These are phyloP conservation scores for Venturia carpophila DNA, from an alignment of 2,329 filamentous ascomycete species.

Conservation along the genomic window DNA sequence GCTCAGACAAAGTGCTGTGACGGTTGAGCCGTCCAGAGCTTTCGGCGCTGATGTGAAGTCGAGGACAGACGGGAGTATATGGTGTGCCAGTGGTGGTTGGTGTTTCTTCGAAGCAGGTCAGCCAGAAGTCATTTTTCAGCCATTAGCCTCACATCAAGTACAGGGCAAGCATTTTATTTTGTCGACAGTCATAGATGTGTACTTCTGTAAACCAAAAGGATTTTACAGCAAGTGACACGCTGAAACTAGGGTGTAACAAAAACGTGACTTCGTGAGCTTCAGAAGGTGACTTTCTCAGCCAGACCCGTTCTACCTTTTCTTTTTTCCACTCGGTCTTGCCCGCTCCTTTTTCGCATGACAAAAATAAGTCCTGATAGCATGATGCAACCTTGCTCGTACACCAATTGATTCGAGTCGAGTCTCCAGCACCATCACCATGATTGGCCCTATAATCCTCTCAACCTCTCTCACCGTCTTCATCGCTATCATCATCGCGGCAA, in stretches of 20 bases:
- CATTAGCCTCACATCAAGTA: neutral
- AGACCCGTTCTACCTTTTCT: neutral
- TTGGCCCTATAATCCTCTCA: slow-evolving; percentile 23
- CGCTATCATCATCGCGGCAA: slow-evolving; percentile 26
- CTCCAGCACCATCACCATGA: slow-evolving; percentile 3
- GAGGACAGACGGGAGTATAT: too few relatives aligned
- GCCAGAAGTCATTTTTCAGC: too few relatives aligned
- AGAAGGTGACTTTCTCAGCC: too few relatives aligned
- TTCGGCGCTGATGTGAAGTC: too few relatives aligned
- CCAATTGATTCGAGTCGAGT: neutral
- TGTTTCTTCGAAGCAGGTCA: too few relatives aligned
- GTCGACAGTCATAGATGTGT: too few relatives aligned
- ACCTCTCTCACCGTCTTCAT: slow-evolving; percentile 30
- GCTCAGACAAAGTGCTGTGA: too few relatives aligned
- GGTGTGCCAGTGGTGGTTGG: too few relatives aligned
- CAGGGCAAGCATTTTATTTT: too few relatives aligned
- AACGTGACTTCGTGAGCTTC: neutral
- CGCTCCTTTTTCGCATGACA: neutral
- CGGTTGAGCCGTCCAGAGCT: too few relatives aligned
- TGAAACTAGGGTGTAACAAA: neutral
- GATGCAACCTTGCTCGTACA: neutral
- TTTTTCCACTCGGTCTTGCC: neutral
- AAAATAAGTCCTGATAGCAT: neutral
- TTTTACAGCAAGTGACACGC: too few relatives aligned
- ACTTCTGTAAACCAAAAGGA: too few relatives aligned